Conservation (phyloP, 805 yeast species). For the Clavispora fructus region DNA sequence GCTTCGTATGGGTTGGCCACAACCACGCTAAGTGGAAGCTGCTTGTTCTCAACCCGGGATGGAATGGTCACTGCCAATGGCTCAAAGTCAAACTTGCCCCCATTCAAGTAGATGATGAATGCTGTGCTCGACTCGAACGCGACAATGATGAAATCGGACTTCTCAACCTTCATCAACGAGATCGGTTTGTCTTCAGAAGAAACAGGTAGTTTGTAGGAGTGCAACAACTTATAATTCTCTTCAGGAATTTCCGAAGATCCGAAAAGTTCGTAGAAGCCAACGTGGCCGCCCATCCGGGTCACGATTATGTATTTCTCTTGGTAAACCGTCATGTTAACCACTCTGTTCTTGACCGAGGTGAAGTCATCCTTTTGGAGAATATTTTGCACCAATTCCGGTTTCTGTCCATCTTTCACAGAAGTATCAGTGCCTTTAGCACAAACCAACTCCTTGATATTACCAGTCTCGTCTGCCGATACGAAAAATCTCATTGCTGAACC, state of each 20-base stretch:
- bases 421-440: conserved; percentile 76
- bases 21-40: conserved; percentile 37
- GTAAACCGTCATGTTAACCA: conserved; percentile 28
- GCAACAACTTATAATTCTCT: conserved; percentile 35
- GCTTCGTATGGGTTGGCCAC: conserved; percentile 41
- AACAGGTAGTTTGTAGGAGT: conserved; percentile 22
- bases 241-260: conserved; percentile 21
- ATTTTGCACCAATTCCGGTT: conserved; percentile 53
- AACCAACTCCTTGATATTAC: conserved; percentile 57
- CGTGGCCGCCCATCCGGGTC: conserved; percentile 38
- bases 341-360: conserved; percentile 25
- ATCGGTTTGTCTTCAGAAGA: conserved; percentile 26
- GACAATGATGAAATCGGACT: conserved; percentile 30
- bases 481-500: conserved; percentile 48
- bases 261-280: conserved; percentile 33
- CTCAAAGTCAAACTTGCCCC: conserved; percentile 22
- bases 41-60: conserved; percentile 7
- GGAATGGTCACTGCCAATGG: conserved; percentile 21
- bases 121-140: conserved; percentile 45
- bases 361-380: conserved; percentile 28
- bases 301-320: conserved; percentile 35
- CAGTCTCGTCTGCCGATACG: conserved; percentile 63
- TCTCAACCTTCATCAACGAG: conserved; percentile 23
- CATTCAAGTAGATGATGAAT: conserved; percentile 33
- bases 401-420: conserved; percentile 58